Conservation (phyloP, 306 rosid species). For the Urtica urens region DNA sequence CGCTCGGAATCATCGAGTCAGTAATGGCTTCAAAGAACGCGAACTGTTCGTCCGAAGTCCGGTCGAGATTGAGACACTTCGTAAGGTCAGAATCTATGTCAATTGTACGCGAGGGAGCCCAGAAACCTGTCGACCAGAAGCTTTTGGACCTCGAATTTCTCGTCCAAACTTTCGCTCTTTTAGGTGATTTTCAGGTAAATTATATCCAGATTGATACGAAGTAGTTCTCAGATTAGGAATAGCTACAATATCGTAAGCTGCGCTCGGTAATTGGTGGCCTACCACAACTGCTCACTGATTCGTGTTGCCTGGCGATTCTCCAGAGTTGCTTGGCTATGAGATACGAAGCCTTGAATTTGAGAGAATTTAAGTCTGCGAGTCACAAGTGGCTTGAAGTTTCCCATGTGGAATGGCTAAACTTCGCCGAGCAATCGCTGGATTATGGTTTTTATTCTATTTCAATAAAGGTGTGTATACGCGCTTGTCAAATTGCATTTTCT, state of each 20-base stretch:
- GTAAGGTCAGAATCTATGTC: slow-evolving; percentile 43
- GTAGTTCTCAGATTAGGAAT: slow-evolving; percentile 15
- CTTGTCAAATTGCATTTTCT: background rate
- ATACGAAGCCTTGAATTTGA: slow-evolving; percentile 69
- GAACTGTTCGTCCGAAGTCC: slow-evolving; percentile 36
- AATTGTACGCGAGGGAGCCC: slow-evolving; percentile 27
- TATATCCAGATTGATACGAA: too few relatives aligned
- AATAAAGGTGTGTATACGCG: slow-evolving; percentile 28
- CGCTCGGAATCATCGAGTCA: slow-evolving; percentile 44
- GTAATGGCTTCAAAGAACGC: slow-evolving; percentile 42
- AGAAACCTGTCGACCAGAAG: slow-evolving; percentile 45
- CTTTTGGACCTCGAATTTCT: slow-evolving; percentile 61
- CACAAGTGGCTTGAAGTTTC: slow-evolving; percentile 46
- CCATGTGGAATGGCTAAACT: slow-evolving; percentile 50
- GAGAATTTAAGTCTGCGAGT: slow-evolving; percentile 40
- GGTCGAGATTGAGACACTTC: slow-evolving; percentile 32
- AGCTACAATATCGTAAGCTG: background rate
- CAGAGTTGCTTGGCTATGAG: slow-evolving; percentile 86
- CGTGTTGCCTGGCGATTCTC: slow-evolving; percentile 5
- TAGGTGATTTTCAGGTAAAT: slow-evolving; percentile 64
- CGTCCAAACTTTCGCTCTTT: slow-evolving; percentile 54
- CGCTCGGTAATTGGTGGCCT: too few relatives aligned
- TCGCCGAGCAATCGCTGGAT: slow-evolving; percentile 44
- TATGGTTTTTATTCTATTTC: slow-evolving; percentile 51
- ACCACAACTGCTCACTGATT: background rate